Conservation (phyloP, 2,329 filamentous ascomycete genomes). For the Fusarium buharicum region DNA sequence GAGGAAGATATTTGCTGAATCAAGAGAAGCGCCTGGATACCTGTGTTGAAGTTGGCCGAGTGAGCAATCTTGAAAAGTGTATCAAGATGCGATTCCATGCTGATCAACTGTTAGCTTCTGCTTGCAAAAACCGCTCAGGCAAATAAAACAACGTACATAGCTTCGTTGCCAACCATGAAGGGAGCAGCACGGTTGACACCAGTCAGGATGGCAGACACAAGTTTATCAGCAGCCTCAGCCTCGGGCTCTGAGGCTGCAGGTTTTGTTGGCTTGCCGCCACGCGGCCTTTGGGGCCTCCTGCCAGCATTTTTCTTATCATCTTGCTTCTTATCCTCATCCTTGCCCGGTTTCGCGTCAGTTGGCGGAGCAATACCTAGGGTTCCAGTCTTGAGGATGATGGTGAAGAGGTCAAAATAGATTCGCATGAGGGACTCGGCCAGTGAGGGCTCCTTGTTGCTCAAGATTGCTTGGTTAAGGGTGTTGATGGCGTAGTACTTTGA, state of each 20-base stretch:
- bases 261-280: slow-evolving; percentile 33
- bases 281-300: slow-evolving; percentile 44
- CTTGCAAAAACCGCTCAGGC: not conserved
- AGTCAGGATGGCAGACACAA: slow-evolving; percentile 89
- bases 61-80: slow-evolving; percentile 96
- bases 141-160: slow-evolving; percentile 60
- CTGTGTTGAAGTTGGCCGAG: slow-evolving; percentile 98
- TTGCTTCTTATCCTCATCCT: slow-evolving; percentile 47
- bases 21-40: slow-evolving; percentile 91
- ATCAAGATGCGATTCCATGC: slow-evolving; percentile 87
- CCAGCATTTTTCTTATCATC: slow-evolving; percentile 10
- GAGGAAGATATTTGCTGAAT: slow-evolving; percentile 90
- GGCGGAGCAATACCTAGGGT: slow-evolving; percentile 53
- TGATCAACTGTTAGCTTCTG: slow-evolving; percentile 48
- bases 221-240: slow-evolving; percentile 78
- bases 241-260: slow-evolving; percentile 65
- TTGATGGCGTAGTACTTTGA: slow-evolving; percentile 97
- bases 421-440: slow-evolving; percentile 83
- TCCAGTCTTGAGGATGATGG: slow-evolving; percentile 77
- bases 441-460: slow-evolving; percentile 83
- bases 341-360: slow-evolving; percentile 56
- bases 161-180: slow-evolving; percentile 84
- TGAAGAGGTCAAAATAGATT: slow-evolving; percentile 93
- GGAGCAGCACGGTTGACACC: slow-evolving; percentile 97
- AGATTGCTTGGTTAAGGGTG: slow-evolving; percentile 94